Conservation (phyloP, 139 green algal genomes). For the Ettlia oleoabundans region DNA sequence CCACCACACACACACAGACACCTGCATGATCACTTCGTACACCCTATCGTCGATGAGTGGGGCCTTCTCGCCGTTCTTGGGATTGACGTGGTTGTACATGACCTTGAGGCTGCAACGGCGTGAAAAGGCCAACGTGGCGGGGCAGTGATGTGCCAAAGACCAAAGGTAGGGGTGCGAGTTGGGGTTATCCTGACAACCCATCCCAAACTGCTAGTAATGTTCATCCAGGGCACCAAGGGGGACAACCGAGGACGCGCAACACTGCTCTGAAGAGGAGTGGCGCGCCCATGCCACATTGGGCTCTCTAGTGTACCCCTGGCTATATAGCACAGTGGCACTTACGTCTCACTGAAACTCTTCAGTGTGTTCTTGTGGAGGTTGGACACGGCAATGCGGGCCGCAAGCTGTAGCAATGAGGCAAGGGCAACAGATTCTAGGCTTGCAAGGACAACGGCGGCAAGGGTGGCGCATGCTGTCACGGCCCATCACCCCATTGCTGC, state of each 20-base stretch:
- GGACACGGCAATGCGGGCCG: constrained; percentile 97
- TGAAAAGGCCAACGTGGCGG: background rate
- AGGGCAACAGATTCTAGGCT: background rate
- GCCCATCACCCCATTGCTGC: background rate
- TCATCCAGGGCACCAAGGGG: too few relatives aligned
- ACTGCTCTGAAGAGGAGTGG: too few relatives aligned
- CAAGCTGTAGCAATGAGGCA: constrained; percentile 78
- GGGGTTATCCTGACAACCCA: too few relatives aligned
- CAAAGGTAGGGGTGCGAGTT: too few relatives aligned
- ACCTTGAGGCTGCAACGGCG: constrained; percentile 81
- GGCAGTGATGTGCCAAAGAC: background rate
- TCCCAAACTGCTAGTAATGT: too few relatives aligned
- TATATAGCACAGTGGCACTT: constrained; percentile 45
- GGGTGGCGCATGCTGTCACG: background rate
- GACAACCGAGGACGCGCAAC: too few relatives aligned
- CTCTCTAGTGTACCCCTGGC: too few relatives aligned
- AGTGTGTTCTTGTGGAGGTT: constrained; percentile 99
- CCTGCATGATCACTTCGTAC: constrained; percentile 89
- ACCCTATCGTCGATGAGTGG: constrained; percentile 92
- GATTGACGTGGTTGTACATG: constrained; percentile 94
- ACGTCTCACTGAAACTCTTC: constrained; percentile 97
- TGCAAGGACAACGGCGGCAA: background rate
- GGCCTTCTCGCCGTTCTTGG: constrained; percentile 84
- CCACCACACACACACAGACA: too few relatives aligned
- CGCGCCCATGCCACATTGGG: too few relatives aligned